Evolutionary conservation across 257 asterid species (phyloP), one percentile per base, ranked within the genome.

Genomic region (Gentiana macrophylla): DNA sequence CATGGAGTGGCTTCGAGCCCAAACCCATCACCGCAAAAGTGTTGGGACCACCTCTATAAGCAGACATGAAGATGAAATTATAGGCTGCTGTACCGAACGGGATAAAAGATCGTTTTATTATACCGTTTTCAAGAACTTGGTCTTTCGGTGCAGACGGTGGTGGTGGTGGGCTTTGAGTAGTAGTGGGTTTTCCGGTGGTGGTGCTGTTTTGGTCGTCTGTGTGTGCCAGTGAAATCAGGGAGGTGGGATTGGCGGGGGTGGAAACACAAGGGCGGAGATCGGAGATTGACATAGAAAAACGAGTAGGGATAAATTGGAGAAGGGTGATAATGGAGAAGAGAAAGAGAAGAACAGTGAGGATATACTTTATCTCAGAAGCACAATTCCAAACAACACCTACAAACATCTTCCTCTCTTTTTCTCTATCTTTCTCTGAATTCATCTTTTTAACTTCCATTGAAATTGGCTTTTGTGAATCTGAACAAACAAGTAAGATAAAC

Each of bases 1-100:
- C 92, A 64, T 86, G 96, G 4, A 62, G 68, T 15, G 96, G 98
- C 55, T 90, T 90, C 0, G 96, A 84, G 3, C 92, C 85, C 47
- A 90, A 77, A 10, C 95, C 95, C 60, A 84, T 77, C 41, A 90
- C 77, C 32, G 96, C 86, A 38, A 90, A 90, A 0, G 89, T 86
- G 54, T 60, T 48, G 7, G 77, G 65, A 2, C 98, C 96, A 51
- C 98, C 98, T 58, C 98, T 81, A 69, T 90, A 90, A 7, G 96
- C 94, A 5, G 95, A 94, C 94, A 90, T 86, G 47, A 86, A 79
- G 8, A 90, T 80, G 57, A 90, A 86, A 52, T 79, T 79, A 1
- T 90, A 94, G 2, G 96, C 94, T 41, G 94, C 89, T 58, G 52
- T 67, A 46, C 96, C 98, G 61, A 70, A 67, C 4, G 94, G 72